Percentiles rank a stretch among this genome's conserved stretches.
Conservation (phyloP, 495 filamentous ascomycete genomes). For the Neurospora sp. region DNA sequence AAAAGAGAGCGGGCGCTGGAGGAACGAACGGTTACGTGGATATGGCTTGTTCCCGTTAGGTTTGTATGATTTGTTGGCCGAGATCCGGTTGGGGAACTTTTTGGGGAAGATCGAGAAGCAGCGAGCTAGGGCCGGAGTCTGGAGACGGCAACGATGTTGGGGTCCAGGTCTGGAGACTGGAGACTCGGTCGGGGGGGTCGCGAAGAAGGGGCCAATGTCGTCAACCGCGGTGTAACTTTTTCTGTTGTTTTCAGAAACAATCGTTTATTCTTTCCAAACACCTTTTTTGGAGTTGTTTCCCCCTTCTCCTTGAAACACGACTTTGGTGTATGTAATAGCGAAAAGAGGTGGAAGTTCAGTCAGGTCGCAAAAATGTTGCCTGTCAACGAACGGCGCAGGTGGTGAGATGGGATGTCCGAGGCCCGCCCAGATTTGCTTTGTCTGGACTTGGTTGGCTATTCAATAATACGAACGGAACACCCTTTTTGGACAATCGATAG, state of each 20-base stretch:
- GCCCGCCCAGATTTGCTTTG: not conserved
- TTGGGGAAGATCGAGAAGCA: constrained; percentile 1
- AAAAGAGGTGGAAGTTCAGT: not conserved
- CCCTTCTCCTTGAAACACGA: not conserved
- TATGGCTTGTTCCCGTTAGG: not conserved
- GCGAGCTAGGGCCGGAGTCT: not conserved
- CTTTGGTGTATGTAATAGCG: no score
- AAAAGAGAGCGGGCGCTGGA: not conserved
- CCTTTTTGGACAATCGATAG: not conserved
- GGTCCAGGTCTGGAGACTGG: not conserved
- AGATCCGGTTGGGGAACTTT: not conserved
- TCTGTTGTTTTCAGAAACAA: not conserved
- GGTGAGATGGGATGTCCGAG: not conserved
- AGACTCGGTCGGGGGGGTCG: not conserved
- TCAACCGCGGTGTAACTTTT: not conserved
- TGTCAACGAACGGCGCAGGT: not conserved
- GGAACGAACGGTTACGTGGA: not conserved
- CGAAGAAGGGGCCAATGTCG: not conserved
- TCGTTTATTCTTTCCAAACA: not conserved
- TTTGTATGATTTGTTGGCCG: constrained; percentile 1
- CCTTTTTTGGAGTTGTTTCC: not conserved
- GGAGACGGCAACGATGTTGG: not conserved
- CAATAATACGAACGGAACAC: not conserved
- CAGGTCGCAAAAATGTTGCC: not conserved
- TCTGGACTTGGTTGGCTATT: not conserved